These are phyloP conservation scores for Puccinia novopanici DNA, from an alignment of 1,284 basidiomycete genomes.

Conservation along the genomic window DNA sequence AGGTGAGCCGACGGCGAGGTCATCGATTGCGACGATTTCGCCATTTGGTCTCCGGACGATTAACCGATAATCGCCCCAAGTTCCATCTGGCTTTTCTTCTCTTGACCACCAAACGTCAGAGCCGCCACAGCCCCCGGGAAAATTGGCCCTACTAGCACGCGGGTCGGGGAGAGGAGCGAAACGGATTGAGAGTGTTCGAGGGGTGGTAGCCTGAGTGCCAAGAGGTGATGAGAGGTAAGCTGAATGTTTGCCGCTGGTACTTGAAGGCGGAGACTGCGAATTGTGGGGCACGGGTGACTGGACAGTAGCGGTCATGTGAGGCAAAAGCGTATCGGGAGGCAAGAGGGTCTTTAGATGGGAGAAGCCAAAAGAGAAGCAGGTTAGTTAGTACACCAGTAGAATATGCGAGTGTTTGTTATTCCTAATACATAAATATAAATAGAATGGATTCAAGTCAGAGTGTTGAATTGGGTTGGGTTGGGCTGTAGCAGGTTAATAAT, in stretches of 20 bases:
- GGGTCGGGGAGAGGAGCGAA: slow-evolving; percentile 48
- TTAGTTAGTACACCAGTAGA: not conserved
- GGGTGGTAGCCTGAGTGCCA: slow-evolving; percentile 1
- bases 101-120: slow-evolving; percentile 18
- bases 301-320: not conserved
- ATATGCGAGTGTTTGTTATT: not conserved
- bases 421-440: not conserved
- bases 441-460: too few relatives aligned
- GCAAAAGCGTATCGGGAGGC: not conserved
- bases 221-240: not conserved
- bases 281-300: not conserved
- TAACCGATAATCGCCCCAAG: slow-evolving; percentile 25
- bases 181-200: slow-evolving; percentile 28
- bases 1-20: slow-evolving; percentile 1
- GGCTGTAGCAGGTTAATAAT: too few relatives aligned
- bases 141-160: not conserved
- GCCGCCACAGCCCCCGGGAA: not conserved
- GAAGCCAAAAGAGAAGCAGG: not conserved
- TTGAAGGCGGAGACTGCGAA: not conserved
- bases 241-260: not conserved
- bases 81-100: slow-evolving; percentile 34
- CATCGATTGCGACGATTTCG: slow-evolving; percentile 22
- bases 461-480: too few relatives aligned
- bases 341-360: not conserved
- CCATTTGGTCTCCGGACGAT: not conserved